A percentile compares a stretch with the other conserved stretches of the same genome.
phyloP scores from a whole-genome alignment of 345 rosid species.

The Eutrema yunnanense region DNA sequence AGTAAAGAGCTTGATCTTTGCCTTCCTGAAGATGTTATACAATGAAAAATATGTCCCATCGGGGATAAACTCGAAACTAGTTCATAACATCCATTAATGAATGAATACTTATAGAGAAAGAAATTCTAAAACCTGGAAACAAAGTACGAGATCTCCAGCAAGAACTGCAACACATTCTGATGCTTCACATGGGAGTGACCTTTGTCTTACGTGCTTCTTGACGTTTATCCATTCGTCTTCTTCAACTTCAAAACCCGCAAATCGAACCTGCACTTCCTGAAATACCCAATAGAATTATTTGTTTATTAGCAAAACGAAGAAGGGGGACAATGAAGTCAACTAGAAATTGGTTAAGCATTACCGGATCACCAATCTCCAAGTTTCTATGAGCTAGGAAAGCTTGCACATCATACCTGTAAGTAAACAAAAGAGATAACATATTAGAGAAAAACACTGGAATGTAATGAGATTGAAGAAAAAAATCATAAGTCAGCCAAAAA shows the following conservation, averaged over 20 bases:
- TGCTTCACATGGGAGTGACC: conserved; percentile 98
- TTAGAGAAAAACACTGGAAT: not conserved
- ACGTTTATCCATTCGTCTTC: conserved; percentile 98
- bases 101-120: not conserved
- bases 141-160: conserved; percentile 93
- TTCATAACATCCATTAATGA: not conserved
- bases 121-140: conserved; percentile 71
- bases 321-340: conserved; percentile 7
- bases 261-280: conserved; percentile 92
- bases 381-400: conserved; percentile 64
- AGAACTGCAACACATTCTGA: conserved; percentile 99
- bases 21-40: conserved; percentile 65
- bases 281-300: conserved; percentile 13
- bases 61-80: not conserved
- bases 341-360: conserved; percentile 22
- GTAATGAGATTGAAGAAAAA: not conserved
- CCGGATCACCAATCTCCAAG: conserved; percentile 73
- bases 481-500: not conserved
- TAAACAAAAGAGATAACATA: not conserved
- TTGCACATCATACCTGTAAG: conserved; percentile 80
- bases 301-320: not conserved
- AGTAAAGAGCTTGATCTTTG: conserved; percentile 97
- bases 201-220: conserved; percentile 72
- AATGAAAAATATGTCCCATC: not conserved
- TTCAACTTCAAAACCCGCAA: conserved; percentile 92